These are phyloP conservation scores for Alternaria postmessia DNA, from an alignment of 2,329 filamentous ascomycete genomes.

Conservation along the genomic window DNA sequence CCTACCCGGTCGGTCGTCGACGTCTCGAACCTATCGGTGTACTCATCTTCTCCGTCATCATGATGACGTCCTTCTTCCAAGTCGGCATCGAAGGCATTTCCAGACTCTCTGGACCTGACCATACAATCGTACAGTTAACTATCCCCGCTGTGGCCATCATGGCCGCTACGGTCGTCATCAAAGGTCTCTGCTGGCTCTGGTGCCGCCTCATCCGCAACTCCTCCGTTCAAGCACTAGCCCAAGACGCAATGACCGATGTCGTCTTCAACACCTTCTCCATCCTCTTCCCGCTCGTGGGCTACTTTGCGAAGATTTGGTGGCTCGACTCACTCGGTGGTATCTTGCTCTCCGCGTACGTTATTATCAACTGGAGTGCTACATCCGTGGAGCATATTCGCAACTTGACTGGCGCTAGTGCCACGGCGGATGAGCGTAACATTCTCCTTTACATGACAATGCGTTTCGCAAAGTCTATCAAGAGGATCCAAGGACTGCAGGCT, in stretches of 20 bases:
- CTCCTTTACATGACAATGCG: conserved; percentile 92
- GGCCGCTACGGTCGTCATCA: conserved; percentile 81
- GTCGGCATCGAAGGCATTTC: conserved; percentile 75
- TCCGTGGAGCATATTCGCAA: conserved; percentile 81
- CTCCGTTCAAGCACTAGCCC: conserved; percentile 80
- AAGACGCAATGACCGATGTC: conserved; percentile 76
- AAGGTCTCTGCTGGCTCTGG: conserved; percentile 85
- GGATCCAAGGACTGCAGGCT: conserved; percentile 84
- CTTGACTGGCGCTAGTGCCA: conserved; percentile 78
- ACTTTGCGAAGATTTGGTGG: conserved; percentile 81
- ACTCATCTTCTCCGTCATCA: conserved; percentile 81
- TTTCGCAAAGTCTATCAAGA: conserved; percentile 85
- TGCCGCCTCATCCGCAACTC: conserved; percentile 86
- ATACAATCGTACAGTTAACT: conserved; percentile 75
- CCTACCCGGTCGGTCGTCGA: conserved; percentile 79
- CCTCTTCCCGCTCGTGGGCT: conserved; percentile 83
- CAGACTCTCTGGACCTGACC: conserved; percentile 68
- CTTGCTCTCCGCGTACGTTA: conserved; percentile 78
- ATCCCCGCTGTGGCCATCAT: conserved; percentile 80
- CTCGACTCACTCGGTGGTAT: conserved; percentile 82
- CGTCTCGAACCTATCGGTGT: conserved; percentile 82
- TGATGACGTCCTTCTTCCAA: conserved; percentile 85
- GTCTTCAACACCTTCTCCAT: conserved; percentile 92
- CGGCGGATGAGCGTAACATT: conserved; percentile 83
- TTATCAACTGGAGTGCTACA: conserved; percentile 79